phyloP scores from a whole-genome alignment of 768 basidiomycete species.

The Albatrellus ellisii region DNA sequence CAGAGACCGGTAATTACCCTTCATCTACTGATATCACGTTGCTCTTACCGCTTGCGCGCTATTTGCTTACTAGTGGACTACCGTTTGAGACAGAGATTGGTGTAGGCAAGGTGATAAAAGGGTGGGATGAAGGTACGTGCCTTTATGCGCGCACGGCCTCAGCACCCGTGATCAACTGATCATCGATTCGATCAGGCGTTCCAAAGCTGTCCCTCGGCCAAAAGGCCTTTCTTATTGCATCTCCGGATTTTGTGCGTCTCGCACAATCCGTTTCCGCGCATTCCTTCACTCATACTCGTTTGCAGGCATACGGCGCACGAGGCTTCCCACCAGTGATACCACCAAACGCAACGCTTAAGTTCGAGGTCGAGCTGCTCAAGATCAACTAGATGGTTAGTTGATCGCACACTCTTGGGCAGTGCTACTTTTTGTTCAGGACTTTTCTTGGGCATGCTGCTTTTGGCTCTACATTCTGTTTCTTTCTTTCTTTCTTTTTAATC shows the following conservation, averaged over 20 bases:
- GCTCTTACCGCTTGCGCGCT: neutral
- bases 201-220: slow-evolving; percentile 62
- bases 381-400: slow-evolving; percentile 33
- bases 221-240: slow-evolving; percentile 52
- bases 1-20: slow-evolving; percentile 42
- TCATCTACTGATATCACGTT: slow-evolving; percentile 6
- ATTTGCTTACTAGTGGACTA: slow-evolving; percentile 24
- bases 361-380: slow-evolving; percentile 73
- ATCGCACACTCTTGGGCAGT: neutral
- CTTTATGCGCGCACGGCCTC: too few species aligned
- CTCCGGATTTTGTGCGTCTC: slow-evolving; percentile 65
- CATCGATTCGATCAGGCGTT: slow-evolving; percentile 38
- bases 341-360: slow-evolving; percentile 56
- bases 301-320: slow-evolving; percentile 56
- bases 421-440: slow-evolving; percentile 8
- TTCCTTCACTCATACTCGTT: slow-evolving; percentile 2
- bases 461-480: slow-evolving; percentile 1
- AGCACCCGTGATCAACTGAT: slow-evolving; percentile 5
- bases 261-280: slow-evolving; percentile 1
- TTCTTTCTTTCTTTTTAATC: slow-evolving; percentile 11
- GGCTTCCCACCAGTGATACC: slow-evolving; percentile 78
- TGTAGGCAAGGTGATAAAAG: slow-evolving; percentile 71
- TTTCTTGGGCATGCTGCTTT: slow-evolving; percentile 8
- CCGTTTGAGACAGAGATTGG: slow-evolving; percentile 68
- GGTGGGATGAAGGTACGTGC: slow-evolving; percentile 77